Base-by-base conservation (phyloP, 345 rosid genomes). In the Gossypium stocksii region DNA sequence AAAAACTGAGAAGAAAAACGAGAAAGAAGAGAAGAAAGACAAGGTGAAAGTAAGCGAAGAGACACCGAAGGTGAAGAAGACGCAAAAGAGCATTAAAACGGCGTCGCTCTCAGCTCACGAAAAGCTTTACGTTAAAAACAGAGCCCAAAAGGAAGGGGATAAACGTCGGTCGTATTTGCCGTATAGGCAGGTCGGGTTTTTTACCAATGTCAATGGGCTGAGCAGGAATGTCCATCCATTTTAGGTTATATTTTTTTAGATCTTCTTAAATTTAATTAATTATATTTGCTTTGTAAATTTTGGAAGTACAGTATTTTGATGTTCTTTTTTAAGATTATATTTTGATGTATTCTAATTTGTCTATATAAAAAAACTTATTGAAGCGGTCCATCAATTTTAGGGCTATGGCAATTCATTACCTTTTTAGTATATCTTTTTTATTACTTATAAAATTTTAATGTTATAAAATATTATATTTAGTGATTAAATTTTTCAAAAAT, bases 111-210 rank as follows among this genome's bases (percentile, higher is more conserved):
- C 57, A 8, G 72, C 64, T 51, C 69, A 46, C 46, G 74, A 56
- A 72, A 48, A 41, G 72, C 80, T 62, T 16, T 54, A 71, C 20
- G 64, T 63, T 53, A 71, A 65, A 22, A 54, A 44, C 71, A 77
- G 71, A 59, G 74, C 73, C 0, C 11, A 15, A 11, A 70, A 46
- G 72, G 69, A 64, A 53, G 72, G 58, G 22, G 71, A 44, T 41
- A 77, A 72, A 77, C 72, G 72, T 17, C 69, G 62, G 66, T 71
- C 80, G 43, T 71, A 71, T 65, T 63, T 72, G 67, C 76, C 80
- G 57, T 77, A 71, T 69, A 43, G 63, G 72, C 80, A 62, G 25
- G 49, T 63, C 29, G 75, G 80, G 8, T 43, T 54, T 54, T 64
- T 71, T 27, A 65, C 76, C 8, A 63, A 45, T 10, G 80, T 77